phyloP scores from a whole-genome alignment of 139 green algal species.

The Chlorella vulgaris region DNA sequence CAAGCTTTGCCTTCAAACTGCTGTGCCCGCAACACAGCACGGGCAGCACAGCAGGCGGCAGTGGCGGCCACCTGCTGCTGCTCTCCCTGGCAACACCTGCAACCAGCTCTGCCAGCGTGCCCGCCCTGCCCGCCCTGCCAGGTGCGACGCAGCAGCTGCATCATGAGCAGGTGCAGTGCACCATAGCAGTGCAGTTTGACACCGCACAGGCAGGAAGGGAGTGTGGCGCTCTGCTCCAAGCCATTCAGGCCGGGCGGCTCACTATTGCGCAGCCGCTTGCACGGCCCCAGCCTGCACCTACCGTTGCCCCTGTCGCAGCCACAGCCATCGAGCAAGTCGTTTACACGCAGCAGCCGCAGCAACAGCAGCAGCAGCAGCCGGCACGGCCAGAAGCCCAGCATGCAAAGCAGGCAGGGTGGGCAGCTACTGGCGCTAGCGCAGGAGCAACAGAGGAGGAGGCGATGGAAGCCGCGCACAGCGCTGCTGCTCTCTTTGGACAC shows the following conservation, averaged over 20 bases:
- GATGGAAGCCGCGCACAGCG: no score
- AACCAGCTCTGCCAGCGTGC: background rate
- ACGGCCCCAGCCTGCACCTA: no score
- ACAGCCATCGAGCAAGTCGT: background rate
- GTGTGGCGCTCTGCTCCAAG: constrained; percentile 29
- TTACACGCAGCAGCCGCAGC: background rate
- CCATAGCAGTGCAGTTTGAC: constrained; percentile 18
- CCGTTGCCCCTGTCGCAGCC: no score
- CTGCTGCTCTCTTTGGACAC: constrained; percentile 9
- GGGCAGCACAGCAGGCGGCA: background rate
- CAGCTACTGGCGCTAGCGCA: background rate
- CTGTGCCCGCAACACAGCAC: constrained; percentile 8
- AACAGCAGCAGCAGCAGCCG: background rate
- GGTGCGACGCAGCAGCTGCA: background rate
- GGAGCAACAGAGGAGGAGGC: background rate
- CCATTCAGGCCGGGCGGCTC: background rate
- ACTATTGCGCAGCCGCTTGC: background rate
- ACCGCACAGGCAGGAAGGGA: background rate
- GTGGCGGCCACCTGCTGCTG: constrained; percentile 8
- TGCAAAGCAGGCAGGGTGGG: background rate
- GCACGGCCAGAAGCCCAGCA: no score
- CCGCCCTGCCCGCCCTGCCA: background rate
- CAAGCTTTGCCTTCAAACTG: constrained; percentile 6
- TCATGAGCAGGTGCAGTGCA: no score
- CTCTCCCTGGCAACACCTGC: background rate